Base-by-base conservation (phyloP, 441 rosid species). In the Capsella rubella region DNA sequence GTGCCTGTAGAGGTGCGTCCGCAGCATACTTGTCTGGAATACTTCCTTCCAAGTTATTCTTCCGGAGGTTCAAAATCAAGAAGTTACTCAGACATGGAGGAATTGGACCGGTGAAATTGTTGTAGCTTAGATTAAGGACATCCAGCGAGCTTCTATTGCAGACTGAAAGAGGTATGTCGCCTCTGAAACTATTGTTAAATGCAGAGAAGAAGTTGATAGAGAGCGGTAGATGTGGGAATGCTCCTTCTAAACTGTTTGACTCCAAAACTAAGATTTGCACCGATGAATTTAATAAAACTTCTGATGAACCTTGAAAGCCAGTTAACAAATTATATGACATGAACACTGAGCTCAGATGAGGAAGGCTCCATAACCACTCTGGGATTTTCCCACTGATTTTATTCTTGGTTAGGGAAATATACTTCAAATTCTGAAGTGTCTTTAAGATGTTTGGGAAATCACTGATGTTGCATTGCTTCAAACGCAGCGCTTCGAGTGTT, bases 101-200 rank as follows among this genome's bases (percentile, higher is more conserved):
- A 15, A 73, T 5, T 4, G 27, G 3, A 4, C 72, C 78, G 1
- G 4, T 56, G 15, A 73, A 25, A 7, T 50, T 55, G 72, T 65
- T 73, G 59, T 73, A 29, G 0, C 74, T 47, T 8, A 81, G 25
- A 8, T 70, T 76, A 32, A 82, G 73, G 1, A 16, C 3, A 6
- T 0, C 0, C 9, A 81, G 76, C 1, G 54, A 47, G 34, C 18
- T 74, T n/a, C 53, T 32, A 1, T 34, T 68, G 63, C 63, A 68
- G 0, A 42, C 13, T 16, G 54, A 56, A 8, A 31, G 25, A 55
- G 63, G 73, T 31, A 68, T 43, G 10, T 13, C 3, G 0, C 64
- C 64, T 4, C n/a, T 43, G 6, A 68, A 68, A 0, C 15, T 1
- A 12, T 6, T 46, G 3, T 31, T 18, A 1, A 0, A 0, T 0